Evolutionary conservation across 805 yeast species (phyloP), one percentile per base, ranked within the genome.

Genomic region (Scheffersomyces lignosus): DNA sequence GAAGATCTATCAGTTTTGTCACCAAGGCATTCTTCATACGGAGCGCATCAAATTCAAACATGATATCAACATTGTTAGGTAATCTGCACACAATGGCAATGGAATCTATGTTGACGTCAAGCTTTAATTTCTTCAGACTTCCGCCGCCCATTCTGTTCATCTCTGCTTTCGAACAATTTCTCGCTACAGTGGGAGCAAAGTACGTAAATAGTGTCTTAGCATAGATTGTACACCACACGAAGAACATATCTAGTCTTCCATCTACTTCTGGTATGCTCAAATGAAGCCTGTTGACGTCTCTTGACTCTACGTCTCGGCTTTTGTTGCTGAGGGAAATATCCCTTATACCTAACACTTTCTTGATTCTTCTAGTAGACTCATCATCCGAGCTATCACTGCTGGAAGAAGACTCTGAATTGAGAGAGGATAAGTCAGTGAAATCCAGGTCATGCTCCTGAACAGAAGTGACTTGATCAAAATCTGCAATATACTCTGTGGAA

Each of bases 51-150:
- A 71, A 33, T 43, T 77, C 82, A 18, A 75, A 34, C 59, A 78
- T 58, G 3, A 75, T 44, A 36, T 71, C 74, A 17, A 71, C 77
- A 10, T 63, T 57, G 33, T 65, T 65, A 0, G 82, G 81, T 17
- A 78, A 49, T 18, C 71, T 56, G 1, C 64, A 47, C 33, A 72
- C 71, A 25, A 71, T 44, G 4, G 73, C 64, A 15, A 69, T 37
- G 1, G 68, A 62, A n/a, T 55, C 54, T 10, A 68, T 38, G 3
- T 37, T 29, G 3, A 67, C 41, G 38, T 64, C 69, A 7, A 69
- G 33, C 27, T 58, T 55, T 8, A 67, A 18, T n/a, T 44, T 45
- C 31, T 51, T 57, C 31, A 9, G 48, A 37, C 31, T 23, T 3
- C 31, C 36, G 1, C 33, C 41, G 24, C 27, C 53, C 50, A 46